Percentiles rank a stretch among this genome's conserved stretches.
phyloP scores from a whole-genome alignment of 75 land plant species.

The Cunninghamia lanceolata region DNA sequence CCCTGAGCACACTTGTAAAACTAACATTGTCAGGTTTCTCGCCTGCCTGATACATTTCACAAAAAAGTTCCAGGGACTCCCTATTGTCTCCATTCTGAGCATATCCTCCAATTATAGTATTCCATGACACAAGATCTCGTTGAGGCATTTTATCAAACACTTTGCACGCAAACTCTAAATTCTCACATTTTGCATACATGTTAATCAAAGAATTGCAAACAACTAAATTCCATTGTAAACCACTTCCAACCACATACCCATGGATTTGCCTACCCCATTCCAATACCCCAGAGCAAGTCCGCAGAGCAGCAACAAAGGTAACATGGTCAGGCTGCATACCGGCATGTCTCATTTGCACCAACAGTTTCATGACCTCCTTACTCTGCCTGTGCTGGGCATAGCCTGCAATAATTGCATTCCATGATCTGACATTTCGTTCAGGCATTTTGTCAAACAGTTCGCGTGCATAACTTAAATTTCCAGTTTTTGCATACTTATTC shows the following conservation, averaged over 20 bases:
- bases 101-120: constrained; percentile 31
- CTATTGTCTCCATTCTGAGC: constrained; percentile 9
- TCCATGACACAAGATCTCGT: constrained; percentile 34
- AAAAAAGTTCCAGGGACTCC: constrained; percentile 26
- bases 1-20: constrained; percentile 2
- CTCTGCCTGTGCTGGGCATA: not conserved
- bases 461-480: not conserved
- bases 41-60: constrained; percentile 11
- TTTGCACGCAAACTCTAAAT: constrained; percentile 12
- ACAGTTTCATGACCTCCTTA: not conserved
- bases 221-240: constrained; percentile 11
- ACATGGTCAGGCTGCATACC: constrained; percentile 24
- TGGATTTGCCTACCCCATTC: constrained; percentile 48
- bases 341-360: too few relatives aligned
- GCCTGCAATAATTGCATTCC: not conserved
- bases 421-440: not conserved
- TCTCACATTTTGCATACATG: constrained; percentile 41
- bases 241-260: constrained; percentile 22
- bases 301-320: constrained; percentile 24
- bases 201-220: constrained; percentile 28
- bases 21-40: not conserved
- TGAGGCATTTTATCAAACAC: constrained; percentile 28
- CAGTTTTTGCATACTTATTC: not conserved
- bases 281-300: constrained; percentile 6
- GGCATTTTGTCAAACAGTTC: constrained; percentile 4